Evolutionary conservation across 2,329 filamentous ascomycete genomes (phyloP), one percentile per base, ranked within the genome.

Genomic region (Reticulascus tulasneorum): DNA sequence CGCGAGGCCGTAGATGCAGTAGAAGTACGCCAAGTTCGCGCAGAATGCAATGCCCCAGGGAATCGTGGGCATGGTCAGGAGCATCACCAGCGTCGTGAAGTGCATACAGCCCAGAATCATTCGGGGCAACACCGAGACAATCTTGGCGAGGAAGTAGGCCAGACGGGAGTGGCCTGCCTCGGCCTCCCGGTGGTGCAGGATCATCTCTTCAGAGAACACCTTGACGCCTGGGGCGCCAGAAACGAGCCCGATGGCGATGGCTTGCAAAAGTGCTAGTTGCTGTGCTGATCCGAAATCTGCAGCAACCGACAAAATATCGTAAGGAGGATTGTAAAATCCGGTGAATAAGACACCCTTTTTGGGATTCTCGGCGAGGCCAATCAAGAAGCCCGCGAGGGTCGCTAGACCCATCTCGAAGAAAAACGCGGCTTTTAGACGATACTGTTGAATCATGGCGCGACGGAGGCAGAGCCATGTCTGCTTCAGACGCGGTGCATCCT

Each of bases 91-190:
- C 5, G 69, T 66, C 2, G 72, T 68, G 53, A 79, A 78, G 50
- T 79, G 75, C 31, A 78, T 49, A 37, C 67, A 71, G 2, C 63
- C 69, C 7, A 77, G 50, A 0, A 62, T 46, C 58, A 78, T 73
- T 4, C 75, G 61, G 1, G 71, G 69, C 1, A 77, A 16, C 0
- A 73, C 73, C 0, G 67, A 67, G 0, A 76, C 3, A 3, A 71
- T 62, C 51, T 79, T 79, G 23, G 73, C 75, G 3, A 75, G 24
- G 47, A 75, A 79, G 51, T 79, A 79, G 0, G 75, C 70, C 16
- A 66, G 54, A 9, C 72, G 60, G 23, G 70, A 76, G 47, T 79
- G 75, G 0, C 76, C 75, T 1, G 73, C 67, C 26, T 73, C 70
- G 4, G 73, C 64, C 53, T 80, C 76, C 8, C 75, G 66, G 29